Evolutionary conservation across 257 asterid genomes (phyloP).

Genomic region (Solanum bulbocastanum): DNA sequence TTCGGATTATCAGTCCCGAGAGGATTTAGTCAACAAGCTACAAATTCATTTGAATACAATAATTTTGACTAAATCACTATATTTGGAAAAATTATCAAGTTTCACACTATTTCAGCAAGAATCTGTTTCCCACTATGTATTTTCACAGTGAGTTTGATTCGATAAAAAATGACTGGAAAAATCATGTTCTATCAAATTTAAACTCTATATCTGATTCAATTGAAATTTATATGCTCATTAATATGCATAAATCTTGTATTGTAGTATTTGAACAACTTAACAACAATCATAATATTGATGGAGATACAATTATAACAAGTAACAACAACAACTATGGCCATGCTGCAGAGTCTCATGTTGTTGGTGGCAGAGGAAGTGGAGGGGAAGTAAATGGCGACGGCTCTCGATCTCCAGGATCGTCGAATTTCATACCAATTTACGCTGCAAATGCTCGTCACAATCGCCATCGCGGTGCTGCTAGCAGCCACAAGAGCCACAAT

Average conservation of each 20-base stretch:
- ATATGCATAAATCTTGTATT: neutral
- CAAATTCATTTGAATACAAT: neutral
- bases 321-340: slow-evolving; percentile 4
- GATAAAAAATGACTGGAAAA: no score
- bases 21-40: neutral
- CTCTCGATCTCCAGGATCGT: slow-evolving; percentile 21
- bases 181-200: neutral
- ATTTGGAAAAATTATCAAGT: no score
- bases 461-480: slow-evolving; percentile 20
- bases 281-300: neutral
- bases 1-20: no score
- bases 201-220: neutral
- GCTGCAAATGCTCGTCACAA: slow-evolving; percentile 18
- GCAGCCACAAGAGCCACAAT: neutral
- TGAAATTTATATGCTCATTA: neutral
- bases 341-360: neutral
- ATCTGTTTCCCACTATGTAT: no score
- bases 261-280: neutral
- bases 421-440: slow-evolving; percentile 19
- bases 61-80: neutral
- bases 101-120: neutral
- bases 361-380: slow-evolving; percentile 3
- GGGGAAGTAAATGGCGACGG: slow-evolving; percentile 3
- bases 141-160: neutral
- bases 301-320: neutral